Evolutionary conservation across 139 green algal species (phyloP).

Genomic region (Chlorella ohadii): DNA sequence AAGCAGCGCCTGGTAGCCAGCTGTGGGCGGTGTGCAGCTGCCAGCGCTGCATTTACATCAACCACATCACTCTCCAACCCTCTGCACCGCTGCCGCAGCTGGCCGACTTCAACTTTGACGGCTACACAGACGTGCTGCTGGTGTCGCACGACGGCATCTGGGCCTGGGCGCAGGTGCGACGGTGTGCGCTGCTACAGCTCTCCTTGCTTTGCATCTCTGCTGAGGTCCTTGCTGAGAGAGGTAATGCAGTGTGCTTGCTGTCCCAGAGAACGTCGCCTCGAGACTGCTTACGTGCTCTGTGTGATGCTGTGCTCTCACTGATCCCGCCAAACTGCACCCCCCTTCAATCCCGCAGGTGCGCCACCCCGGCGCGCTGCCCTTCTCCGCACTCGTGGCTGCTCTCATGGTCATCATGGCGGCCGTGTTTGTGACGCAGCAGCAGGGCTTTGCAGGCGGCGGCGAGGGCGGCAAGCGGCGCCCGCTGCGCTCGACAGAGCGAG

Average conservation of each 20-base stretch:
- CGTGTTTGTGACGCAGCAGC: conserved; percentile 82
- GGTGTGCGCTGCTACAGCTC: conserved; percentile 24
- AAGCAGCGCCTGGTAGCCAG: too few relatives aligned
- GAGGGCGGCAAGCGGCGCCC: conserved; percentile 11
- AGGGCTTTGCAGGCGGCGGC: background rate
- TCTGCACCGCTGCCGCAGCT: too few relatives aligned
- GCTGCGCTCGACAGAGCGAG: conserved; percentile 19
- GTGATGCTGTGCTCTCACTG: too few relatives aligned
- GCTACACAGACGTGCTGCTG: conserved; percentile 89
- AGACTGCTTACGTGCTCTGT: too few relatives aligned
- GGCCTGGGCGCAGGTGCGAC: conserved; percentile 78
- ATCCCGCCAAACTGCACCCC: background rate
- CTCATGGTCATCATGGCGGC: conserved; percentile 88
- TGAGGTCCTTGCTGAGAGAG: too few relatives aligned
- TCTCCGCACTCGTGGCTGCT: conserved; percentile 79
- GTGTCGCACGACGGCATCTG: conserved; percentile 73
- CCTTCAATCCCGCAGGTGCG: conserved; percentile 62
- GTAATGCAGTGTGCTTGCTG: too few relatives aligned
- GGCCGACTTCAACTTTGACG: conserved; percentile 91
- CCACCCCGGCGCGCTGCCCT: conserved; percentile 77
- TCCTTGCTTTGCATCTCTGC: background rate
- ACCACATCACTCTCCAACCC: too few relatives aligned
- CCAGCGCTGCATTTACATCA: too few relatives aligned
- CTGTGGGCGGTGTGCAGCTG: too few relatives aligned
- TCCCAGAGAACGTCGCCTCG: too few relatives aligned